Evolutionary conservation across 148 eudicot genomes (phyloP), one percentile per base, ranked within the genome.

Genomic region (Dysphania ambrosioides): DNA sequence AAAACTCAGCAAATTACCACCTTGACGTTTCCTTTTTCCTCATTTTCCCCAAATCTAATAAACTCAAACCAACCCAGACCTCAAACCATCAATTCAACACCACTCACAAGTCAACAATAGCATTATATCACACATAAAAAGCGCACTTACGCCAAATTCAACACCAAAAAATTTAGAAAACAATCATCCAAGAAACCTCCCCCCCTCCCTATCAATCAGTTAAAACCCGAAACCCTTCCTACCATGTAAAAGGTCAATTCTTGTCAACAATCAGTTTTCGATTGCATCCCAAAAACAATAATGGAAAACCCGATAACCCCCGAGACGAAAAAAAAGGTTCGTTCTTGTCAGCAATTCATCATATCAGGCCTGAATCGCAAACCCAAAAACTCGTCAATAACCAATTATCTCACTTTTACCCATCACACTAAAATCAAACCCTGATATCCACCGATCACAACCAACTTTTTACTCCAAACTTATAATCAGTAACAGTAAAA

Each of bases 341-440:
- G 16, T 47, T 47, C 13, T 65, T 34, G 8, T 19, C 36, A 38
- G 31, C 31, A 65, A 68, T 24, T 57, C 60, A 23, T 51, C 60
- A 44, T n/a, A n/a, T n/a, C n/a, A n/a, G n/a, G n/a, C n/a, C 32
- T 65, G 57, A 51, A 63, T 49, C 64, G 19, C 64, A 65, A 34
- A n/a, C 38, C 42, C 38, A 10, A 53, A 62, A 2, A 8, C 30
- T 18, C 51, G 49, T 8, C 42, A 74, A 79, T 29, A 27, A 38
- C 62, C 24, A 56, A 66, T 21, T 1, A 40, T 4, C 42, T 31
- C 68, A 34, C 42, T 64, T 35, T 34, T 24, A 59, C 32, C 16
- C 16, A 9, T 59, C 63, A 11, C n/a, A n/a, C n/a, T n/a, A 27
- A 53, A 53, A 5, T 4, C 58, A 6, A 8, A 19, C 8, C 24